Evolutionary conservation across 2,329 filamentous ascomycete genomes (phyloP).

Genomic region (Alternaria dauci): DNA sequence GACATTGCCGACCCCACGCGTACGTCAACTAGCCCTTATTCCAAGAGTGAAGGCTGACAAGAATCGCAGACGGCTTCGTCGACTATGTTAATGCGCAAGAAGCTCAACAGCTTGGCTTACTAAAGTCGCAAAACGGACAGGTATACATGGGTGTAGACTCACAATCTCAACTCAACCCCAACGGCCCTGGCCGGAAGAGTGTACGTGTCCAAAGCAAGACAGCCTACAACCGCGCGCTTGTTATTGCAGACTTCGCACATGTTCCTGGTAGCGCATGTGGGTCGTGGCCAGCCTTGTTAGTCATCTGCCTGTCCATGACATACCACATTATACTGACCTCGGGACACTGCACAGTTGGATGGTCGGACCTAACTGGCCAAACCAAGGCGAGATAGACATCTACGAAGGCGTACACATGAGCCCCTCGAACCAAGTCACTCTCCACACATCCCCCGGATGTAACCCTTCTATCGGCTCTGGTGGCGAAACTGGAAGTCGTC

Average conservation of each 20-base stretch:
- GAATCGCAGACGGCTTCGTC: conserved; percentile 46
- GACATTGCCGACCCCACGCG: conserved; percentile 48
- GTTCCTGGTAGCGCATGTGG: conserved; percentile 51
- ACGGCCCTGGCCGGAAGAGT: conserved; percentile 47
- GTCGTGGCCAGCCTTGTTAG: conserved; percentile 51
- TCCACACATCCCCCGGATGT: conserved; percentile 50
- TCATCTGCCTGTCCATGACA: background rate
- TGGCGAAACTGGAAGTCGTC: conserved; percentile 41
- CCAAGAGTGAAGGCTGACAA: background rate
- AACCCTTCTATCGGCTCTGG: conserved; percentile 42
- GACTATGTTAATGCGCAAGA: conserved; percentile 46
- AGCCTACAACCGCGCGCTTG: conserved; percentile 48
- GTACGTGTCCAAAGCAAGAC: conserved; percentile 49
- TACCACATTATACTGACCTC: background rate
- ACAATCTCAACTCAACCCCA: conserved; percentile 39
- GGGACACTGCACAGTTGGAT: conserved; percentile 47
- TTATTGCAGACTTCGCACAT: conserved; percentile 53
- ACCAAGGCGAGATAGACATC: conserved; percentile 49
- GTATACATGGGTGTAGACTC: conserved; percentile 53
- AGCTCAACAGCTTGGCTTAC: conserved; percentile 45
- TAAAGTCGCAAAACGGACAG: conserved; percentile 44
- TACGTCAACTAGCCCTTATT: conserved; percentile 17
- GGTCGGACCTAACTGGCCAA: conserved; percentile 52
- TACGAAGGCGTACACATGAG: conserved; percentile 51
- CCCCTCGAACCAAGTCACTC: conserved; percentile 48